Percentiles rank a stretch among this genome's conserved stretches.
Evolutionary conservation across 257 asterid genomes (phyloP).

Genomic region (Solanum ossicruentum): DNA sequence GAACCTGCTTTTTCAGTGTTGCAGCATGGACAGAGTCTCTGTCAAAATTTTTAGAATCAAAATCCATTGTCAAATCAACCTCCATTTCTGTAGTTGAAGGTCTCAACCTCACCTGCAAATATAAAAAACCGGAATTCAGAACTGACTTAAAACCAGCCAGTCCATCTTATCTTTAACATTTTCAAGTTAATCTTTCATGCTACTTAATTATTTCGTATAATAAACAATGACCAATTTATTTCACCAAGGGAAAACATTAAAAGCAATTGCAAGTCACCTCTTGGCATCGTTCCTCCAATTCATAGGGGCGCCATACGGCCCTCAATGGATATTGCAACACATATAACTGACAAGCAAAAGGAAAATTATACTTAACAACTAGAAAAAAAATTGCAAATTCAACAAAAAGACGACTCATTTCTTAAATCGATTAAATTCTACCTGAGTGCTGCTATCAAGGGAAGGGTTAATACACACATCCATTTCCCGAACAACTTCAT

Average conservation of each 20-base stretch:
- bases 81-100: slow-evolving; percentile 46
- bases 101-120: slow-evolving; percentile 67
- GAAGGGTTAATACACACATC: slow-evolving; percentile 58
- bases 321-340: slow-evolving; percentile 70
- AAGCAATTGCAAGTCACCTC: slow-evolving; percentile 29
- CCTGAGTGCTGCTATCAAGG: slow-evolving; percentile 36
- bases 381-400: neutral
- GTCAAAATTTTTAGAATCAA: slow-evolving; percentile 56
- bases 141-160: neutral
- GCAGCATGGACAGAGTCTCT: slow-evolving; percentile 21
- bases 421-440: neutral
- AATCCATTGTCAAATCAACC: slow-evolving; percentile 61
- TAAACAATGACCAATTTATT: neutral
- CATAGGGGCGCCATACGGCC: slow-evolving; percentile 83
- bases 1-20: slow-evolving; percentile 50
- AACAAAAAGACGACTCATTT: neutral
- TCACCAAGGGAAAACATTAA: neutral
- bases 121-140: neutral
- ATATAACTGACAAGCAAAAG: slow-evolving; percentile 31
- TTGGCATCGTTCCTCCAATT: slow-evolving; percentile 50
- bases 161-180: neutral
- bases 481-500: slow-evolving; percentile 56
- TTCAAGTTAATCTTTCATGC: neutral
- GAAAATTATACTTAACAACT: neutral
- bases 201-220: neutral